These are phyloP conservation scores for Wolfiporia cocos DNA, from an alignment of 1,284 basidiomycete species.

Conservation along the genomic window DNA sequence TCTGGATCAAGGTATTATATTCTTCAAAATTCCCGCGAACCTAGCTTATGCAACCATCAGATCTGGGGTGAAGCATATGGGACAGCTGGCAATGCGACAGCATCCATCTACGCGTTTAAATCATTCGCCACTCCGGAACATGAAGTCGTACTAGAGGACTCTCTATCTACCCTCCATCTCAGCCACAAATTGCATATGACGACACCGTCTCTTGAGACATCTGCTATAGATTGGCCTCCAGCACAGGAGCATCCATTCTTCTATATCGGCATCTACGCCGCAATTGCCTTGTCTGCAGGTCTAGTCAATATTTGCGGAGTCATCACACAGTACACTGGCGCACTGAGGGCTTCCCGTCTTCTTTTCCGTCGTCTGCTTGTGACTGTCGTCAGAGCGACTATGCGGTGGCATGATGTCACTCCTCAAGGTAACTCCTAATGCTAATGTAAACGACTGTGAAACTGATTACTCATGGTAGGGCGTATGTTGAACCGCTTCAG, in stretches of 20 bases:
- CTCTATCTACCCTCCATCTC: slow-evolving; percentile 30
- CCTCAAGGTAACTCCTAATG: slow-evolving; percentile 42
- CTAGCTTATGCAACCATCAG: no score
- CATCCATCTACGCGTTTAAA: slow-evolving; percentile 21
- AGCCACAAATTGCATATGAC: slow-evolving; percentile 21
- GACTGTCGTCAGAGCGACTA: slow-evolving; percentile 57
- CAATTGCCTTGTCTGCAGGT: slow-evolving; percentile 43
- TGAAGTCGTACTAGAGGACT: slow-evolving; percentile 32
- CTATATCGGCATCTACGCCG: slow-evolving; percentile 57
- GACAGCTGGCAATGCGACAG: slow-evolving; percentile 1
- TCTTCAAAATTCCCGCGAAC: no score
- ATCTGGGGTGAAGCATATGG: slow-evolving; percentile 60
- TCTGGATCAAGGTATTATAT: slow-evolving; percentile 63
- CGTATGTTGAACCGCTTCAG: slow-evolving; percentile 64
- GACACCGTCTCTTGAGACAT: slow-evolving; percentile 21
- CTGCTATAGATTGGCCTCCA: slow-evolving; percentile 33
- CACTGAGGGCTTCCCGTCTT: slow-evolving; percentile 50
- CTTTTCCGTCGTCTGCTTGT: slow-evolving; percentile 53
- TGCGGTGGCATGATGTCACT: slow-evolving; percentile 47
- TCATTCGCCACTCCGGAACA: slow-evolving; percentile 26
- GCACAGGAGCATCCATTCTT: slow-evolving; percentile 55
- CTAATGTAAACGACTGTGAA: no score
- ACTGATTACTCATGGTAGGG: slow-evolving; percentile 29
- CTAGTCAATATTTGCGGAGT: slow-evolving; percentile 39
- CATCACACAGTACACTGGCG: slow-evolving; percentile 55